Evolutionary conservation across 2,329 filamentous ascomycete species (phyloP).

Genomic region (Akanthomyces uredinophilus): DNA sequence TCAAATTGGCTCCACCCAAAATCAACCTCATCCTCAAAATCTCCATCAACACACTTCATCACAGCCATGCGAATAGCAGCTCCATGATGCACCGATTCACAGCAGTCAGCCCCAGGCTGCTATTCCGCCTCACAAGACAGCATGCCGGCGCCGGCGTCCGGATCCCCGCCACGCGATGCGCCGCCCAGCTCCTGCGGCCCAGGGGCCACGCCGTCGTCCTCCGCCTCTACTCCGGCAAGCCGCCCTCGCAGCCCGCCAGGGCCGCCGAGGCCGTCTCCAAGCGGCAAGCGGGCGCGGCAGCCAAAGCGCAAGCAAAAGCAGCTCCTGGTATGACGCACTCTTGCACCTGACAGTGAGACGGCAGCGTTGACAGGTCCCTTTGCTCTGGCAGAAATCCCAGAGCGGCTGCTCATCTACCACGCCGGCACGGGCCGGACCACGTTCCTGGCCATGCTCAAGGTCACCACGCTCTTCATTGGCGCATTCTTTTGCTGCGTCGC

Average conservation of each 20-base stretch:
- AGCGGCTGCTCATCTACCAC: constrained; percentile 67
- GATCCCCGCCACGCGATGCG: not conserved
- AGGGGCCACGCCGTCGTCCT: not conserved
- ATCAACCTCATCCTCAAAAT: not conserved
- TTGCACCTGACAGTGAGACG: not conserved
- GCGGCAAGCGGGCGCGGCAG: not conserved
- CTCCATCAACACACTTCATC: not conserved
- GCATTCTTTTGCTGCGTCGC: constrained; percentile 60
- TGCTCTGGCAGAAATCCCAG: constrained; percentile 42
- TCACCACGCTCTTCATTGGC: constrained; percentile 66
- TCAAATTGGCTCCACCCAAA: constrained; percentile 7
- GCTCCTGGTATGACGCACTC: not conserved
- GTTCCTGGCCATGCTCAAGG: constrained; percentile 64
- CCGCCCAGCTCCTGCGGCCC: not conserved
- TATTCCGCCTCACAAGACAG: not conserved
- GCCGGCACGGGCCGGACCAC: constrained; percentile 62
- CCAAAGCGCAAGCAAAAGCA: not conserved
- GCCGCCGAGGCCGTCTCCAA: constrained; percentile 2
- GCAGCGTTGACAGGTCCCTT: not conserved
- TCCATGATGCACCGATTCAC: not conserved
- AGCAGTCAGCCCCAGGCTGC: not conserved
- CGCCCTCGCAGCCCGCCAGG: not conserved
- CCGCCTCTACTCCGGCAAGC: constrained; percentile 1
- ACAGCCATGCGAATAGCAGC: not conserved
- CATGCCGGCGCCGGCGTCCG: not conserved